Conservation (phyloP, 768 basidiomycete species). For the Lyophyllum shimeji region DNA sequence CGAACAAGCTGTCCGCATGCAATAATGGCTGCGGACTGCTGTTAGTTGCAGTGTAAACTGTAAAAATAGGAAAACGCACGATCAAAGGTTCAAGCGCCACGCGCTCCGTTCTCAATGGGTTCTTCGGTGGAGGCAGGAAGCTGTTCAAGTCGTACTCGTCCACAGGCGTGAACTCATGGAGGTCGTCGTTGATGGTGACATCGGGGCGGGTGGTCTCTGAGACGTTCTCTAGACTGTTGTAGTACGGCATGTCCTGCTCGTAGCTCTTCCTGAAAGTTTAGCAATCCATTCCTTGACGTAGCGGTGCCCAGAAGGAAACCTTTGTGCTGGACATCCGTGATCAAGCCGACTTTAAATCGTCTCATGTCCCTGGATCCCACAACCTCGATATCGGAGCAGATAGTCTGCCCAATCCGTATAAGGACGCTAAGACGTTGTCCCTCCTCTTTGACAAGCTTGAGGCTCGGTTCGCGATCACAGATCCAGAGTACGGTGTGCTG, state of each 20-base stretch:
- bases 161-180: slow-evolving; percentile 16
- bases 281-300: background rate
- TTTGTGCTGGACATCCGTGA: slow-evolving; percentile 21
- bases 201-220: background rate
- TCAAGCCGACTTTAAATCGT: slow-evolving; percentile 12
- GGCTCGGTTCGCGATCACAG: slow-evolving; percentile 11
- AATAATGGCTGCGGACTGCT: slow-evolving; percentile 10
- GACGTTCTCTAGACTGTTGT: slow-evolving; percentile 1
- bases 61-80: background rate
- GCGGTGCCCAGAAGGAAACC: background rate
- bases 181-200: slow-evolving; percentile 2
- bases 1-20: slow-evolving; percentile 15
- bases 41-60: background rate
- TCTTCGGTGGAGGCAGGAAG: slow-evolving; percentile 10
- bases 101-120: slow-evolving; percentile 12
- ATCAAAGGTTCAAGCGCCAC: slow-evolving; percentile 17
- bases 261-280: background rate
- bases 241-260: background rate
- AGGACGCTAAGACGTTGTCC: slow-evolving; percentile 22
- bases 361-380: slow-evolving; percentile 17
- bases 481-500: slow-evolving; percentile 15
- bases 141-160: slow-evolving; percentile 20
- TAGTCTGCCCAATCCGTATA: slow-evolving; percentile 20
- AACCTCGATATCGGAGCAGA: slow-evolving; percentile 17
- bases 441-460: slow-evolving; percentile 17